phyloP scores from a whole-genome alignment of 306 rosid species.

The Glycine tomentella region DNA sequence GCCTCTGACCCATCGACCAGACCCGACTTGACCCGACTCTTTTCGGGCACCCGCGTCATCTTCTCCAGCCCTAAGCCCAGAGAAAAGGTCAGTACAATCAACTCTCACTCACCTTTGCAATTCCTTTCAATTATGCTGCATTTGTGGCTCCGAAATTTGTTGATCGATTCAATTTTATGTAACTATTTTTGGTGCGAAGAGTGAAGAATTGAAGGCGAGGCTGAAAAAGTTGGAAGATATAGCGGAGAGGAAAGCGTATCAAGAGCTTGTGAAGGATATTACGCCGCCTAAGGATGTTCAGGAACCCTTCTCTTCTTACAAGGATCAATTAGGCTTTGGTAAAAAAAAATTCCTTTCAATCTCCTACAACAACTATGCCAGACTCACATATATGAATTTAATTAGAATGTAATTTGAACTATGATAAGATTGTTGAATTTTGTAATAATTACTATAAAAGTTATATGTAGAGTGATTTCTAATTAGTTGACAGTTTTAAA shows the following conservation, averaged over 20 bases:
- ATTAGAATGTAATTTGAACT: neutral
- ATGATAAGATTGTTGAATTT: neutral
- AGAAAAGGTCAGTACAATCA: conserved; percentile 65
- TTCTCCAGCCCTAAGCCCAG: conserved; percentile 81
- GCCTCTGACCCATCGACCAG: conserved; percentile 55
- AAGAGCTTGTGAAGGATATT: conserved; percentile 87
- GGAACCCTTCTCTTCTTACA: conserved; percentile 93
- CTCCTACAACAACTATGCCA: conserved; percentile 11
- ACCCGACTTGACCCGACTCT: conserved; percentile 61
- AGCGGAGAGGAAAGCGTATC: conserved; percentile 85
- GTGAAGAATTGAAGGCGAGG: conserved; percentile 86
- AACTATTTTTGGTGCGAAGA: conserved; percentile 47
- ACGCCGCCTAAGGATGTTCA: conserved; percentile 55
- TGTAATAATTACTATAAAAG: neutral
- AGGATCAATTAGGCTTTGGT: conserved; percentile 91
- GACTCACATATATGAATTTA: neutral
- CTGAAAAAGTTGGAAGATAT: conserved; percentile 69
- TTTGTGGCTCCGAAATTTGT: conserved; percentile 1
- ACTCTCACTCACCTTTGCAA: neutral
- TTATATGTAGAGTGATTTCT: neutral
- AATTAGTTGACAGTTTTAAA: neutral
- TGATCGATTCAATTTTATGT: neutral
- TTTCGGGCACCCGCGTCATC: conserved; percentile 61
- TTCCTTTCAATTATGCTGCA: neutral
- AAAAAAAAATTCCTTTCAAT: neutral